Base-by-base conservation (phyloP, 352 stramenopile species). In the Pythium volutum region DNA sequence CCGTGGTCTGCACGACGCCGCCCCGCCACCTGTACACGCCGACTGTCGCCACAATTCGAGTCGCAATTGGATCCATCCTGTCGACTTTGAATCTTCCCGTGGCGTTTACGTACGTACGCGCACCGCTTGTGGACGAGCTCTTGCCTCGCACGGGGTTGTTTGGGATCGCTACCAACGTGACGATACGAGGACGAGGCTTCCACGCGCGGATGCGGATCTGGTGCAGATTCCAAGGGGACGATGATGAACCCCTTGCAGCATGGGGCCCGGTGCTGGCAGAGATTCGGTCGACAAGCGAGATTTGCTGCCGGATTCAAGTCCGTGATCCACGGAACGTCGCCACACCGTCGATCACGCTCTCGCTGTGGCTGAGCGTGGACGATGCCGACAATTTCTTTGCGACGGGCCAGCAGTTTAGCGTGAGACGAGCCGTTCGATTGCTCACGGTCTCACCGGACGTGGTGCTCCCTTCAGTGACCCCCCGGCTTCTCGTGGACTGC, bases 301-400 rank as follows among this genome's bases (percentile, higher is more conserved):
- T 70, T 9, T 8, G 6, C 12, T 70, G 64, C 26, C 6, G 1
- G 12, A 2, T 70, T 0, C 48, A 6, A 41, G 50, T 62, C 18
- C 22, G 31, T 27, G 52, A 62, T 53, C 10, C 3, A 7, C 34
- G 8, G 23, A 54, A 53, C 26, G 25, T 60, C 2, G 31, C 31
- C 0, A 27, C n/a, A 46, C 3, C 42, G 7, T 12, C 23, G 11
- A 34, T 7, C 0, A 2, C 18, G 3, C 23, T 62, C 1, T 46
- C 38, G 10, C 26, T 74, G 1, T 54, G 34, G 26, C 26, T 71
- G 4, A 71, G 62, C 23, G 26, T 74, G 3, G 67, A 74, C 42
- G 58, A 23, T 20, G 52, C 47, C 3, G 42, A 29, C n/a, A 62
- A 57, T 8, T 67, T 62, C 22, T 67, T 58, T 36, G 36, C 46